These are phyloP conservation scores for Apiotrichum gamsii DNA, from an alignment of 1,284 basidiomycete species.

Conservation along the genomic window DNA sequence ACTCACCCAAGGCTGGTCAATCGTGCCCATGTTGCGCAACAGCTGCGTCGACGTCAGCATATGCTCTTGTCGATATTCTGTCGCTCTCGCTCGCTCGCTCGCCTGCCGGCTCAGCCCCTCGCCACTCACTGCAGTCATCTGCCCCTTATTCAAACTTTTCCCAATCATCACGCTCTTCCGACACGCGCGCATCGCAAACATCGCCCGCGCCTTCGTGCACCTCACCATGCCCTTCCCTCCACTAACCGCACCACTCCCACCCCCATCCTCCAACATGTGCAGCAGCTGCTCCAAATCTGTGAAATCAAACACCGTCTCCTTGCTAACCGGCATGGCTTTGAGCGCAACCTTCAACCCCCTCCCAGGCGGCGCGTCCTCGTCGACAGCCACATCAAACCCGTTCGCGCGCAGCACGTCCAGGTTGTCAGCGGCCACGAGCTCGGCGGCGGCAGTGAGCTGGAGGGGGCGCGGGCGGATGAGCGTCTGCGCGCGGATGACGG, in stretches of 20 bases:
- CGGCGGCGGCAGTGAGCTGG: slow-evolving; percentile 83
- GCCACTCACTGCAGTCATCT: slow-evolving; percentile 73
- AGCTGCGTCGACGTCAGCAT: slow-evolving; percentile 52
- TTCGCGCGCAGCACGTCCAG: slow-evolving; percentile 72
- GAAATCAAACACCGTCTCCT: slow-evolving; percentile 72
- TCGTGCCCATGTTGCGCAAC: slow-evolving; percentile 84
- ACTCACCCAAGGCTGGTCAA: slow-evolving; percentile 83
- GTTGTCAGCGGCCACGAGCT: slow-evolving; percentile 81
- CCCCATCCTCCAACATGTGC: no score
- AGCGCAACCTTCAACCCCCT: slow-evolving; percentile 59
- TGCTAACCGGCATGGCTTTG: slow-evolving; percentile 82
- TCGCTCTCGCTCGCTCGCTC: neutral
- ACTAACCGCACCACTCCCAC: no score
- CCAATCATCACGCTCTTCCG: slow-evolving; percentile 96
- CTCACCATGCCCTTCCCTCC: no score
- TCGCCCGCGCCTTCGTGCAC: slow-evolving; percentile 84
- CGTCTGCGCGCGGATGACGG: slow-evolving; percentile 77
- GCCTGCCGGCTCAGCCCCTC: no score
- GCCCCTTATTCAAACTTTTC: slow-evolving; percentile 64
- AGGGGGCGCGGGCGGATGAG: slow-evolving; percentile 72
- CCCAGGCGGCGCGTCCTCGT: slow-evolving; percentile 54
- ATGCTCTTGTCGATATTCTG: neutral
- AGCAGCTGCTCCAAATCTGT: slow-evolving; percentile 93
- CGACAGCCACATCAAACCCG: slow-evolving; percentile 69
- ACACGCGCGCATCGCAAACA: slow-evolving; percentile 97